These are phyloP conservation scores for Lasiodiplodia citricola DNA, from an alignment of 2,329 filamentous ascomycete species.

Conservation along the genomic window DNA sequence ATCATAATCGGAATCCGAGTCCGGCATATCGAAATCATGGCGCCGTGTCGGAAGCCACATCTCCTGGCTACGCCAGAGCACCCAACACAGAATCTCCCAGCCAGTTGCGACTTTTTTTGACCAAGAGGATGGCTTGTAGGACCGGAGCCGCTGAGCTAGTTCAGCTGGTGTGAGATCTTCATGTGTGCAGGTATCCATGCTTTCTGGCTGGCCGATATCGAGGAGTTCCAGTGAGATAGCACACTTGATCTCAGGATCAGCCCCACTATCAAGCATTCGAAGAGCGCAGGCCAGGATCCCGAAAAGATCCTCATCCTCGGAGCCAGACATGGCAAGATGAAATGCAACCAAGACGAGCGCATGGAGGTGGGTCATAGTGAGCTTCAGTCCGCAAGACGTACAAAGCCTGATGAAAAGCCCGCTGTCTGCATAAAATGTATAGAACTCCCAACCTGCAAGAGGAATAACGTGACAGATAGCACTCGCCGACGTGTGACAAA, in stretches of 20 bases:
- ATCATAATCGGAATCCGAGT: no score
- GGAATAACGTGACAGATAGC: constrained; percentile 45
- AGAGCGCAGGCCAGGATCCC: constrained; percentile 46
- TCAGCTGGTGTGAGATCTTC: neutral
- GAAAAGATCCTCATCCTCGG: constrained; percentile 46
- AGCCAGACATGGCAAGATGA: constrained; percentile 40
- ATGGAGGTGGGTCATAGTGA: constrained; percentile 44
- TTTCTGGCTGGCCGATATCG: neutral
- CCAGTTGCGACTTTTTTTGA: neutral
- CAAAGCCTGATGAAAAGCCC: constrained; percentile 37
- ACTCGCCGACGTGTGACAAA: constrained; percentile 51
- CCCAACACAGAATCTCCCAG: neutral
- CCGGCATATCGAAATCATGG: rapidly evolving
- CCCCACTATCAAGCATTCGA: constrained; percentile 35
- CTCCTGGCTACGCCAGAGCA: neutral
- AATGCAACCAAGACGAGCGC: constrained; percentile 44
- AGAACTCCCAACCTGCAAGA: neutral
- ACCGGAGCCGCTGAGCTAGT: neutral
- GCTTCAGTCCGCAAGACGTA: constrained; percentile 39
- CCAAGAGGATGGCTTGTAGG: neutral
- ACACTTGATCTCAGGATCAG: neutral
- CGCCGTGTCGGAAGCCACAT: neutral
- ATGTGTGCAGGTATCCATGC: neutral
- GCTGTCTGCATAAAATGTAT: constrained; percentile 29
- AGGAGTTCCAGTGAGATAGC: neutral